phyloP scores from a whole-genome alignment of 129 eudicot species.

The Calendula officinalis region DNA sequence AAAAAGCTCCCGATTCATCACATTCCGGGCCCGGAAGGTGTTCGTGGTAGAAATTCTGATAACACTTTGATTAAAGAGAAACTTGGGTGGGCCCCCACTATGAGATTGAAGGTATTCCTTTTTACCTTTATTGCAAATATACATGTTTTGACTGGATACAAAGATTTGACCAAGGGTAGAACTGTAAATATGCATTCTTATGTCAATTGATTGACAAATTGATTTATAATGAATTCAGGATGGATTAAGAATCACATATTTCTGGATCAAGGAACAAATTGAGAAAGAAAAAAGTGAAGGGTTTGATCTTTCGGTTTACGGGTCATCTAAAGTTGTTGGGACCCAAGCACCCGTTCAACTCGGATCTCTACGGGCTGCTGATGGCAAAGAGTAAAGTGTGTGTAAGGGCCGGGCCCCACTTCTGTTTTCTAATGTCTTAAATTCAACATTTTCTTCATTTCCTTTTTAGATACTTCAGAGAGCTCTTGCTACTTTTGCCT shows the following conservation, averaged over 20 bases:
- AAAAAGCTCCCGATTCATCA: slow-evolving; percentile 92
- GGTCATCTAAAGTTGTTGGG: slow-evolving; percentile 93
- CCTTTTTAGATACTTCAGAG: slow-evolving; percentile 2
- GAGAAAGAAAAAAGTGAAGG: slow-evolving; percentile 86
- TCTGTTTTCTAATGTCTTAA: background rate
- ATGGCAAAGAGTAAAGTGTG: slow-evolving; percentile 81
- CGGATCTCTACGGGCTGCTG: slow-evolving; percentile 96
- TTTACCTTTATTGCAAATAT: background rate
- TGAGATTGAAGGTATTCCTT: slow-evolving; percentile 69
- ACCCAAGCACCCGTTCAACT: slow-evolving; percentile 96
- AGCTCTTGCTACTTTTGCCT: slow-evolving; percentile 31
- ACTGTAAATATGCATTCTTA: background rate
- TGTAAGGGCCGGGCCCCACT: too few relatives aligned
- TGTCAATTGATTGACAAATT: slow-evolving; percentile 1
- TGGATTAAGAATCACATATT: slow-evolving; percentile 91
- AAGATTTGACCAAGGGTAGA: background rate
- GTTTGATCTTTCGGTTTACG: slow-evolving; percentile 62
- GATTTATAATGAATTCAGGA: slow-evolving; percentile 45
- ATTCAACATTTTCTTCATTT: slow-evolving; percentile 11
- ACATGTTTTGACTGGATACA: background rate
- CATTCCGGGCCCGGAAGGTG: slow-evolving; percentile 99
- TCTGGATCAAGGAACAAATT: slow-evolving; percentile 95
- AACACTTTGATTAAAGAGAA: slow-evolving; percentile 91
- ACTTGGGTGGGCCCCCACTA: slow-evolving; percentile 98
- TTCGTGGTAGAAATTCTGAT: slow-evolving; percentile 97